phyloP scores from a whole-genome alignment of 2,329 filamentous ascomycete genomes.

The Malbranchea zuffiana region DNA sequence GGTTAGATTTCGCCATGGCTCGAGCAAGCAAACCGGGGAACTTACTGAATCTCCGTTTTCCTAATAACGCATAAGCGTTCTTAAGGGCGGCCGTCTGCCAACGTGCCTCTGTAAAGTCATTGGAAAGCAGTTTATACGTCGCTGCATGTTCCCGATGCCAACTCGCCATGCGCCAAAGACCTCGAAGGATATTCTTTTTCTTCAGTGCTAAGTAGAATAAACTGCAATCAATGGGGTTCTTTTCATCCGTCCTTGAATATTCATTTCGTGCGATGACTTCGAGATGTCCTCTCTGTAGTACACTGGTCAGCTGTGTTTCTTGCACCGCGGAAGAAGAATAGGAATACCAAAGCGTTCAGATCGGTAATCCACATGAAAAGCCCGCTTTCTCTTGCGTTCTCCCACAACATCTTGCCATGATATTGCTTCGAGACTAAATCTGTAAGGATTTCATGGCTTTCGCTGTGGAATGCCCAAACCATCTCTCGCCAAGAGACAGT shows the following conservation, averaged over 20 bases:
- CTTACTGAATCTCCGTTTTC: slow-evolving; percentile 73
- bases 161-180: slow-evolving; percentile 85
- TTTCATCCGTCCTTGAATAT: slow-evolving; percentile 76
- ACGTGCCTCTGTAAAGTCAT: slow-evolving; percentile 76
- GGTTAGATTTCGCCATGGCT: slow-evolving; percentile 10
- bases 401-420: slow-evolving; percentile 71
- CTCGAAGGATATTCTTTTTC: slow-evolving; percentile 83
- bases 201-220: slow-evolving; percentile 81
- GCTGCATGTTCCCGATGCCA: slow-evolving; percentile 78
- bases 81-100: slow-evolving; percentile 88
- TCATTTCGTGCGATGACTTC: slow-evolving; percentile 87
- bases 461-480: slow-evolving; percentile 37
- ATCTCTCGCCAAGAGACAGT: slow-evolving; percentile 46
- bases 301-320: slow-evolving; percentile 9
- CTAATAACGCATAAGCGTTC: slow-evolving; percentile 90
- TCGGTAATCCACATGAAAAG: slow-evolving; percentile 94
- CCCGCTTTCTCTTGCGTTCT: slow-evolving; percentile 72
- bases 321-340: slow-evolving; percentile 1
- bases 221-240: slow-evolving; percentile 82
- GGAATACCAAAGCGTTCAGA: slow-evolving; percentile 57
- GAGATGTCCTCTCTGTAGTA: slow-evolving; percentile 58
- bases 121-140: slow-evolving; percentile 70
- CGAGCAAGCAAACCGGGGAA: slow-evolving; percentile 5
- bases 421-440: slow-evolving; percentile 74
- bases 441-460: slow-evolving; percentile 72